Evolutionary conservation across 306 rosid species (phyloP), one percentile per base, ranked within the genome.

Genomic region (Urtica urens): DNA sequence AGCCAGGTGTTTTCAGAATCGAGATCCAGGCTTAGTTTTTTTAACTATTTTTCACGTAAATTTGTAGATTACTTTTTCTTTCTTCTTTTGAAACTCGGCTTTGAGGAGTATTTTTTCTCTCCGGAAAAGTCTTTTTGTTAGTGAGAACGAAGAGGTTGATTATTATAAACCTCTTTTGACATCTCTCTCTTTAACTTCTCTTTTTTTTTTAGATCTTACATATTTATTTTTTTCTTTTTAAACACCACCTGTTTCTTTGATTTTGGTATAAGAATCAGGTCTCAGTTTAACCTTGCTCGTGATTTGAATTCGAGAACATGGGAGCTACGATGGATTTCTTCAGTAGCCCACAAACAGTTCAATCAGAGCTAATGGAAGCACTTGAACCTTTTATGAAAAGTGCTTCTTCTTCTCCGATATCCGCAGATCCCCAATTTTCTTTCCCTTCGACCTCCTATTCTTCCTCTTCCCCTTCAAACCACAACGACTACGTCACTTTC

Each of bases 1-100:
- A 62, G 84, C 65, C 92, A 86, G 99, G 94, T 85, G 85, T 85
- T 92, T 85, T 85, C 94, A 79, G 99, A 85, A 85, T 72, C 92
- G 95, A 75, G 95, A 85, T 85, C 99, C 94, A 75, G 94, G 49
- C 23, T 35, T 10, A 3, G 0, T 19, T 22, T 45, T 47, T 23
- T 10, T 1, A 9, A 6, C 13, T 51, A 49, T 23, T 39, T 54
- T 23, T 25, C 3, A 6, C 41, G 23, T 17, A 22, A 12, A 3
- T 12, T 23, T 13, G 5, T 14, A 26, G 30, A 6, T 24, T 9
- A n/a, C n/a, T 5, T 10, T 16, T 35, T 8, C 19, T 13, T n/a
- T 5, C 20, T 29, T 12, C 23, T 35, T 18, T n/a, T 53, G 42
- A 60, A 62, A n/a, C n/a, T 51, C 58, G 52, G 78, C 76, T 45